These are phyloP conservation scores for Xylaria polymorpha DNA, from an alignment of 2,329 filamentous ascomycete species.

Conservation along the genomic window DNA sequence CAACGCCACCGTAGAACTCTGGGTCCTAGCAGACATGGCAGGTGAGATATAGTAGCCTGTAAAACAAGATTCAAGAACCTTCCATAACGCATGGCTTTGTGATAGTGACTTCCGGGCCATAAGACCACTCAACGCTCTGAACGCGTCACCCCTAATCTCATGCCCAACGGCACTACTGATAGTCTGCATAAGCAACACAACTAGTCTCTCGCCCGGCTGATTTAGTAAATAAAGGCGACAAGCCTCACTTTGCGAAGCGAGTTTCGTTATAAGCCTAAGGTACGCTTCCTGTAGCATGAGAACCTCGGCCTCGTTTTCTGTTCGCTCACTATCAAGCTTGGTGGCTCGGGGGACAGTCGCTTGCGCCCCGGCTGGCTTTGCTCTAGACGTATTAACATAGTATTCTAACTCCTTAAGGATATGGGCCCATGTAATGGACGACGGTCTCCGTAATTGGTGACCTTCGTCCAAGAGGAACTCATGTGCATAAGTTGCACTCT, in stretches of 20 bases:
- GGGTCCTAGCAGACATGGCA: constrained; percentile 42
- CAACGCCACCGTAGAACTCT: constrained; percentile 51
- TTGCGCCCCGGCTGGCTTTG: constrained; percentile 71
- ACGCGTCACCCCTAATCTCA: constrained; percentile 84
- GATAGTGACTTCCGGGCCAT: constrained; percentile 77
- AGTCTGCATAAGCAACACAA: constrained; percentile 80
- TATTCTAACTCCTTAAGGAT: constrained; percentile 91
- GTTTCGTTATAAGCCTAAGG: constrained; percentile 84
- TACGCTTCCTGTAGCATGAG: constrained; percentile 98
- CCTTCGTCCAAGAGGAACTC: constrained; percentile 90
- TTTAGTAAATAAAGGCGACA: constrained; percentile 81
- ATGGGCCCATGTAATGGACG: constrained; percentile 90
- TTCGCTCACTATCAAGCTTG: constrained; percentile 72
- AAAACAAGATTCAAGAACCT: constrained; percentile 81
- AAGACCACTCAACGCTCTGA: constrained; percentile 79
- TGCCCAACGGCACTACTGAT: constrained; percentile 81
- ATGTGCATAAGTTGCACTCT: constrained; percentile 86
- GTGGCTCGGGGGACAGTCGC: constrained; percentile 65
- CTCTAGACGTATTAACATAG: constrained; percentile 81
- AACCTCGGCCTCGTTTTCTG: constrained; percentile 88
- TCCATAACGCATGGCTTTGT: constrained; percentile 82
- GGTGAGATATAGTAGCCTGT: constrained; percentile 64
- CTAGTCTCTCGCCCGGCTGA: constrained; percentile 72
- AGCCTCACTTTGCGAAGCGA: constrained; percentile 77
- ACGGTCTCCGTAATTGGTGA: constrained; percentile 79